Base-by-base conservation (phyloP, 306 rosid species). In the Dalbergia cochinchinensis region DNA sequence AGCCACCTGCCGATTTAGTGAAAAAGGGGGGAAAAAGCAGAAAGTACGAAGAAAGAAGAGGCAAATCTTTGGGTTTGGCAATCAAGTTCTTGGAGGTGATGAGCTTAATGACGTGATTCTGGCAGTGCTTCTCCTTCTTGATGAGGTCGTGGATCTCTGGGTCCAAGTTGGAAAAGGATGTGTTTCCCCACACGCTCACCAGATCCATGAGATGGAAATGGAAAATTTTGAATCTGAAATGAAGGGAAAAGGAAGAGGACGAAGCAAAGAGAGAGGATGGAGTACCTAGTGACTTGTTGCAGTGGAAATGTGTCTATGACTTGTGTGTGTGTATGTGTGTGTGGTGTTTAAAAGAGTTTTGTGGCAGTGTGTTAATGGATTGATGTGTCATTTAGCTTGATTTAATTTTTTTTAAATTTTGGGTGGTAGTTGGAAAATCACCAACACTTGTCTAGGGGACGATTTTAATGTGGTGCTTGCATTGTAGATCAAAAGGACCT, bases 21-120 rank as follows among this genome's bases (percentile, higher is more conserved):
- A 20, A 20, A 20, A 20, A n/a, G n/a, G 1, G 22, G 22, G 1
- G 1, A 20, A 20, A 20, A 20, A 20, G 1, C 1, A 0, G 22
- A 20, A 1, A 20, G 1, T 20, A 20, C 1, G 22, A 20, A 20
- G 22, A 20, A 20, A 20, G 22, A 20, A 20, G 22, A 20, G 0
- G 22, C 1, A 1, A 1, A 20, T 20, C 22, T 20, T 20, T 20
- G 22, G 22, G 1, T 20, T 20, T 20, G 22, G 22, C 22, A 97
- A 97, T 95, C 95, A 95, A 94, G 26, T 95, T 95, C 59, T 95
- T 97, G 0, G 99, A 95, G 2, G 99, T 97, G 73, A 92, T 95
- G 1, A 95, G 94, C 88, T 95, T 98, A 84, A 95, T 92, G 11
- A 98, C 99, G 2, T 93, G 92, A 85, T 92, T 87, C 78, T n/a